Base-by-base conservation (phyloP, 192 early-diverging fungal species). In the Backusella tuberculispora region DNA sequence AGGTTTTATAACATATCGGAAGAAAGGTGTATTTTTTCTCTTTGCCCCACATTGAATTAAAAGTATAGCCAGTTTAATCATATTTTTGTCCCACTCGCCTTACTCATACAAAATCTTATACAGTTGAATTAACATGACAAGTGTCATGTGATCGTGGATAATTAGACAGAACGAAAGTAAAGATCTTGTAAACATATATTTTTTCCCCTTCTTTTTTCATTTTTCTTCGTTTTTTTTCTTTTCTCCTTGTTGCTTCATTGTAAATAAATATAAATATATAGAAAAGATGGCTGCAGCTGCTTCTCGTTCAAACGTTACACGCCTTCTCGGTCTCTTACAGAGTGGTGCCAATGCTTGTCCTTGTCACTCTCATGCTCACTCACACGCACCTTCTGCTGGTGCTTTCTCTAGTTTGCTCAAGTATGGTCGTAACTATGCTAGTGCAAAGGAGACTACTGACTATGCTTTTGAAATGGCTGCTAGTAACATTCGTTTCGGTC, bases 381-480 rank as follows among this genome's bases (percentile, higher is more conserved):
- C 74, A 41, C 67, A 75, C 56, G 71, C 47, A 5, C 63, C 77
- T 24, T 77, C 78, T 4, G 19, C 74, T 9, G 72, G 67, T 24
- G 42, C 71, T 19, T 75, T 78, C 60, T 56, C 46, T 19, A 74
- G 50, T 41, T 50, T 78, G 64, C 64, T 83, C 24, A 78, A 69
- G 19, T 79, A 83, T 56, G 81, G 77, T 26, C 78, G 81, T 45
- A 71, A 83, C 21, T 83, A 79, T 74, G 77, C 78, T 7, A 75
- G 71, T 63, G 77, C 75, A 24, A 70, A 78, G 46, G 81, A 83
- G 26, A 64, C 56, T 8, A 74, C 76, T 13, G 92, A 93, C 74
- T 93, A 93, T 76, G 92, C 92, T 15, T 93, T 90, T 45, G 92
- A 95, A 84, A 95, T 97, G 93, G 94, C 95, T 34, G 92, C 94